Evolutionary conservation across 352 stramenopile genomes (phyloP).

Genomic region (Blastocystis sp.): DNA sequence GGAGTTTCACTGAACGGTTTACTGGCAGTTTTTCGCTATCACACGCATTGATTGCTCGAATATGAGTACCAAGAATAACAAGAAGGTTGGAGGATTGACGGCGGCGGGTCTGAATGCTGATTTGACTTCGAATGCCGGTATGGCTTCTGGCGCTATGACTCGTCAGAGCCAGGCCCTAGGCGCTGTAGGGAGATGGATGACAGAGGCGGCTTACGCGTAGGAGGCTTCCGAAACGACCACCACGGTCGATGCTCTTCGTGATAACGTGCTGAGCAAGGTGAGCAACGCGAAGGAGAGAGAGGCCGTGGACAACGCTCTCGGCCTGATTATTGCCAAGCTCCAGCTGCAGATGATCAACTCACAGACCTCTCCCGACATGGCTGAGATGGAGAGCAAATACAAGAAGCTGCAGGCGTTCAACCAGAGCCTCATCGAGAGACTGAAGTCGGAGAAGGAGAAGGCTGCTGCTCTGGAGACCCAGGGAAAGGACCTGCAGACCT

Average conservation of each 20-base stretch:
- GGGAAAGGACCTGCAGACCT: constrained; percentile 19
- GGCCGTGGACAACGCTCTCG: constrained; percentile 31
- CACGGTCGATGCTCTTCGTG: constrained; percentile 16
- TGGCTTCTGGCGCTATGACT: constrained; percentile 41
- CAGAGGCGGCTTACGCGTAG: neutral
- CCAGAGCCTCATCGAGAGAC: constrained; percentile 38
- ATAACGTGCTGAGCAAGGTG: constrained; percentile 49
- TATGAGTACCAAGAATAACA: constrained; percentile 45
- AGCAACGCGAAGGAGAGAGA: constrained; percentile 48
- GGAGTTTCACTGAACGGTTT: constrained; percentile 3
- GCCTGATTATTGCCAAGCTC: constrained; percentile 31
- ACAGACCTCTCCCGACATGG: neutral
- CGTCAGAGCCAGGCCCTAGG: constrained; percentile 30
- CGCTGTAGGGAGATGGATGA: neutral
- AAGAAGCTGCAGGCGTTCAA: constrained; percentile 63
- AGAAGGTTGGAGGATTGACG: constrained; percentile 4
- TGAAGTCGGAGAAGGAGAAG: constrained; percentile 40
- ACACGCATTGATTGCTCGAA: neutral
- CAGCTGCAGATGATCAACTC: constrained; percentile 13
- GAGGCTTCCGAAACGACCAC: constrained; percentile 1
- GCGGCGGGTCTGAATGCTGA: constrained; percentile 9
- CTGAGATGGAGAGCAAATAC: constrained; percentile 42
- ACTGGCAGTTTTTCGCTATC: constrained; percentile 1
- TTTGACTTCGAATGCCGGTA: neutral
- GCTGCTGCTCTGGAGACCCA: neutral